Evolutionary conservation across 345 rosid genomes (phyloP).

Genomic region (Eucalyptus tenuipes): DNA sequence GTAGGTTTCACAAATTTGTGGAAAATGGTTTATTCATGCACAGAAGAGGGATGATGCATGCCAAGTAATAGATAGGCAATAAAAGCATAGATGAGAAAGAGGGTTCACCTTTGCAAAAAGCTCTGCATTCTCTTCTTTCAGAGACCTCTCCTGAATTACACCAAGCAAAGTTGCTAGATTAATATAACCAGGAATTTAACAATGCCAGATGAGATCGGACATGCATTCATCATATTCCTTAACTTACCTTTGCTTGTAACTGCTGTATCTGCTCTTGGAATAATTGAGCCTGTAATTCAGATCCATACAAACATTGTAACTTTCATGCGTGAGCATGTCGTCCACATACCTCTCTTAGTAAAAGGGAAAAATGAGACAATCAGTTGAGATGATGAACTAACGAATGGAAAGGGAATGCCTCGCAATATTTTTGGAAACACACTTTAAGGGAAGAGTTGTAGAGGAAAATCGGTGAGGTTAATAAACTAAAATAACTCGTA

Average conservation of each 20-base stretch:
- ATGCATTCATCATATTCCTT: neutral
- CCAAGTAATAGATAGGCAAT: neutral
- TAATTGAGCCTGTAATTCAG: conserved; percentile 20
- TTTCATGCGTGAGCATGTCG: neutral
- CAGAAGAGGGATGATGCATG: neutral
- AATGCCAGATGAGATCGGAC: neutral
- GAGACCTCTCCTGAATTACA: conserved; percentile 28
- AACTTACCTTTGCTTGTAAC: conserved; percentile 31
- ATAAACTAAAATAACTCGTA: neutral
- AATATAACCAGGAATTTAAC: neutral
- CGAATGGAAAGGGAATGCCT: neutral
- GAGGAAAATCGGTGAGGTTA: neutral
- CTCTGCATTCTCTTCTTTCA: conserved; percentile 31
- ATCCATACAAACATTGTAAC: neutral
- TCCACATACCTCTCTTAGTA: neutral
- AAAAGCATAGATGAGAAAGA: neutral
- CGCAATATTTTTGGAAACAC: neutral
- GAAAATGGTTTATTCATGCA: neutral
- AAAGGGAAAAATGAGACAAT: neutral
- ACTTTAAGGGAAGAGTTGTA: neutral
- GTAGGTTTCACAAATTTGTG: neutral
- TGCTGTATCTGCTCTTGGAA: conserved; percentile 25
- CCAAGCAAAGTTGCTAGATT: neutral
- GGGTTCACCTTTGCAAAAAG: conserved; percentile 22
- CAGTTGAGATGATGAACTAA: neutral